Base-by-base conservation (phyloP, 805 yeast species). In the Wickerhamomyces queroliae region DNA sequence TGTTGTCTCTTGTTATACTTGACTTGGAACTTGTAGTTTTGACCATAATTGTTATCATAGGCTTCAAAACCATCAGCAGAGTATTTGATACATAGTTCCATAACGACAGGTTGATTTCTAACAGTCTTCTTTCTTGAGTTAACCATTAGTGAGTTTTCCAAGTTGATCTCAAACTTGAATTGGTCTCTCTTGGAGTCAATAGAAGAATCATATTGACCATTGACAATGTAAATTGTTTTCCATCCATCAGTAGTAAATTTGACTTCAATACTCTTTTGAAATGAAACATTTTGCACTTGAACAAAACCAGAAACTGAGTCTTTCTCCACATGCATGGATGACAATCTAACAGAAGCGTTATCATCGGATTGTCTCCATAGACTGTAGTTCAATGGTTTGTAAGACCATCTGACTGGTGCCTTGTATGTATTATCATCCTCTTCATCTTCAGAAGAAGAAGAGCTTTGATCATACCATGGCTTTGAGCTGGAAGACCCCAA, bases 211-310 rank as follows among this genome's bases (percentile, higher is more conserved):
- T 54, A 52, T 8, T 53, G 37, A 20, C 42, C 51, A 38, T 48
- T 58, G 43, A 41, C 71, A 56, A 69, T 64, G 56, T 70, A 73
- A 47, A 48, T 69, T 51, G 72, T 67, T 36, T 65, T 61, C 74
- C 74, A 79, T 41, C 64, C 55, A 57, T 78, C 73, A 39, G 64
- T 58, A 4, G 82, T 69, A 42, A 76, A 56, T 49, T 74, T 76
- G 26, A 78, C 50, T 27, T 60, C 53, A 33, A 69, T 59, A 37
- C 56, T 58, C 48, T 69, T 69, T 38, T 64, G 62, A 49, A 61
- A 69, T 0, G 66, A 47, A 18, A 64, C 11, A 47, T 69, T 69
- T 32, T 56, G 52, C 19, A 65, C 72, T 41, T 59, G 64, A 21
- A 67, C 58, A 36, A 63, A 58, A 1, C 74, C 74, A 40, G 58